Conservation (phyloP, 495 filamentous ascomycete species). For the Terfezia claveryi region DNA sequence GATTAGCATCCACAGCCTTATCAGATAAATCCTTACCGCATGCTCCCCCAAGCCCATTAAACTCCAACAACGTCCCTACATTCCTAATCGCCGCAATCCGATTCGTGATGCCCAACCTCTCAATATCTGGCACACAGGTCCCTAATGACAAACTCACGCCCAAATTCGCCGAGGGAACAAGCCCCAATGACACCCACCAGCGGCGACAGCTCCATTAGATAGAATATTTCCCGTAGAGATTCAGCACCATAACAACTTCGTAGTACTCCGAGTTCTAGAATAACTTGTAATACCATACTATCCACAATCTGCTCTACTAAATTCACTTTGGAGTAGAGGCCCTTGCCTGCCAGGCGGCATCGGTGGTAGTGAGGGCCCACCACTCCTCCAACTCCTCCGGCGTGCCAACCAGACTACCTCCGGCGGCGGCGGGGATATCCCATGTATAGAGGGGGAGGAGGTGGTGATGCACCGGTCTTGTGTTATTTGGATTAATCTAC, state of each 20-base stretch:
- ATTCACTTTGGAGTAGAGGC: constrained; percentile 36
- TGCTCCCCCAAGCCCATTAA: constrained; percentile 63
- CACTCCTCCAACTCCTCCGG: too few species aligned
- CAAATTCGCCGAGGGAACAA: constrained; percentile 89
- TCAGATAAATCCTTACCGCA: constrained; percentile 80
- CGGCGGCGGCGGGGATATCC: too few species aligned
- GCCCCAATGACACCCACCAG: constrained; percentile 83
- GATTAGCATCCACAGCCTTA: constrained; percentile 70
- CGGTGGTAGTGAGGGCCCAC: constrained; percentile 14
- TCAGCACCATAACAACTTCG: constrained; percentile 95
- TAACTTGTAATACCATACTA: constrained; percentile 96
- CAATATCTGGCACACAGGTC: constrained; percentile 97
- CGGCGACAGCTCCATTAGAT: constrained; percentile 82
- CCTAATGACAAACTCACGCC: constrained; percentile 81
- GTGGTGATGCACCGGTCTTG: too few species aligned
- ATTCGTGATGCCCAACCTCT: constrained; percentile 80
- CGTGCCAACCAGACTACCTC: too few species aligned
- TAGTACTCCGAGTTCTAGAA: constrained; percentile 85
- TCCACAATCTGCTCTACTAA: constrained; percentile 98
- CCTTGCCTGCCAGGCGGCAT: constrained; percentile 37
- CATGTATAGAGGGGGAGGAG: too few species aligned
- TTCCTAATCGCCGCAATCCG: constrained; percentile 85
- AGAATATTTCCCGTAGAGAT: constrained; percentile 93
- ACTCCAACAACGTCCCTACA: constrained; percentile 87
- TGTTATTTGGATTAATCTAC: too few species aligned